A percentile compares a stretch with the other conserved stretches of the same genome.
Evolutionary conservation across 305 asterid genomes (phyloP).

Genomic region (Salvia sclarea): DNA sequence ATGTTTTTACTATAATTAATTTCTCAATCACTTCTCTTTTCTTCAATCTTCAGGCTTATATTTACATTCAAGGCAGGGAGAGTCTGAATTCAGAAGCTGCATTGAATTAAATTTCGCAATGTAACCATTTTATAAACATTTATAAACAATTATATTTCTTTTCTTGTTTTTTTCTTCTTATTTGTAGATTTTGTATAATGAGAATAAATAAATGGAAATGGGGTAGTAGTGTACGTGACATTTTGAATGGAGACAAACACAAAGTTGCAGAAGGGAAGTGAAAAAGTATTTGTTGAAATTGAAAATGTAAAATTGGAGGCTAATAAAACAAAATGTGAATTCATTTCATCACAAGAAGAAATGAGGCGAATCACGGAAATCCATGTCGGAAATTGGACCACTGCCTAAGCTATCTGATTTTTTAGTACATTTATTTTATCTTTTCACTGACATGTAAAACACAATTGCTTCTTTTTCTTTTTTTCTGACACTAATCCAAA

Average conservation of each 20-base stretch:
- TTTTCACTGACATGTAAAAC: slow-evolving; percentile 21
- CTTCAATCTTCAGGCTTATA: slow-evolving; percentile 10
- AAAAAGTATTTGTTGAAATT: neutral
- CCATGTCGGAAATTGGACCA: slow-evolving; percentile 29
- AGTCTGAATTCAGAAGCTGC: slow-evolving; percentile 25
- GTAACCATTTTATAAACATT: too few species aligned
- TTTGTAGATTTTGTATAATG: too few species aligned
- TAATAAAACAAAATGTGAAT: neutral
- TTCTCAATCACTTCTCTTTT: neutral
- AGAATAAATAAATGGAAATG: too few species aligned
- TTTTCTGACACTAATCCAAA: neutral
- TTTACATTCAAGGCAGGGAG: slow-evolving; percentile 22
- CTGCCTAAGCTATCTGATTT: neutral
- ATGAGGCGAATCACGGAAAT: slow-evolving; percentile 9
- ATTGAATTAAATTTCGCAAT: neutral
- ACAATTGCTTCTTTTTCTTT: neutral
- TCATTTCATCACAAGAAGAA: neutral
- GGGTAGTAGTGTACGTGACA: too few species aligned
- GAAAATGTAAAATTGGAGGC: neutral
- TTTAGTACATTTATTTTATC: slow-evolving; percentile 1
- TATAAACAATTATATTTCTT: too few species aligned
- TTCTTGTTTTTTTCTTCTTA: too few species aligned
- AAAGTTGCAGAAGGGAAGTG: neutral
- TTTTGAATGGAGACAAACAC: neutral
- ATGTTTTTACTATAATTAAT: neutral